phyloP scores from a whole-genome alignment of 768 basidiomycete species.

The Mycena latifolia region DNA sequence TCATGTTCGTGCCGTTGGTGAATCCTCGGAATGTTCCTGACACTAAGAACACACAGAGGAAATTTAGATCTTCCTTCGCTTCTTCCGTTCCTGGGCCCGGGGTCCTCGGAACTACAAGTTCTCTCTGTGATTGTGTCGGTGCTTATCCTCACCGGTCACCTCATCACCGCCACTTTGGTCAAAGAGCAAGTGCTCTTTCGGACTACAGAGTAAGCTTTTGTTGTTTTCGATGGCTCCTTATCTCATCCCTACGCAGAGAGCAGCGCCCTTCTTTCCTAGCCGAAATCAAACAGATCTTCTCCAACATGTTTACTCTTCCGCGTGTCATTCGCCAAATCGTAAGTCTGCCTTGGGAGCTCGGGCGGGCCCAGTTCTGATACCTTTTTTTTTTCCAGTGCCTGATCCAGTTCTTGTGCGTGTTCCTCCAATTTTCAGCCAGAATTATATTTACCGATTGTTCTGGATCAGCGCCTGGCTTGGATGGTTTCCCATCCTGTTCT shows the following conservation, averaged over 20 bases:
- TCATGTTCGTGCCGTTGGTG: constrained; percentile 71
- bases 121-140: constrained; percentile 81
- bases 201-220: constrained; percentile 29
- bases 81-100: constrained; percentile 84
- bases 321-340: constrained; percentile 85
- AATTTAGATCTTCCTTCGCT: constrained; percentile 79
- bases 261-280: constrained; percentile 45
- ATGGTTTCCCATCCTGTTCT: constrained; percentile 95
- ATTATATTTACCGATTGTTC: constrained; percentile 2
- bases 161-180: constrained; percentile 68
- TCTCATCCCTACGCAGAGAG: constrained; percentile 16
- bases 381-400: constrained; percentile 63
- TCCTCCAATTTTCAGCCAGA: background rate
- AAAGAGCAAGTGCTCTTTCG: constrained; percentile 80
- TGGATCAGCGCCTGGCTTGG: constrained; percentile 78
- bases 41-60: constrained; percentile 64
- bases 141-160: constrained; percentile 75
- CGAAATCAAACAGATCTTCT: constrained; percentile 78
- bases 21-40: background rate
- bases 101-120: constrained; percentile 84
- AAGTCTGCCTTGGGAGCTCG: background rate
- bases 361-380: too few species aligned
- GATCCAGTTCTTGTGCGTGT: constrained; percentile 82
- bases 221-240: background rate
- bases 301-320: constrained; percentile 77